Evolutionary conservation across 208 protist genomes (phyloP).

Genomic region (Leishmania gerbilli): DNA sequence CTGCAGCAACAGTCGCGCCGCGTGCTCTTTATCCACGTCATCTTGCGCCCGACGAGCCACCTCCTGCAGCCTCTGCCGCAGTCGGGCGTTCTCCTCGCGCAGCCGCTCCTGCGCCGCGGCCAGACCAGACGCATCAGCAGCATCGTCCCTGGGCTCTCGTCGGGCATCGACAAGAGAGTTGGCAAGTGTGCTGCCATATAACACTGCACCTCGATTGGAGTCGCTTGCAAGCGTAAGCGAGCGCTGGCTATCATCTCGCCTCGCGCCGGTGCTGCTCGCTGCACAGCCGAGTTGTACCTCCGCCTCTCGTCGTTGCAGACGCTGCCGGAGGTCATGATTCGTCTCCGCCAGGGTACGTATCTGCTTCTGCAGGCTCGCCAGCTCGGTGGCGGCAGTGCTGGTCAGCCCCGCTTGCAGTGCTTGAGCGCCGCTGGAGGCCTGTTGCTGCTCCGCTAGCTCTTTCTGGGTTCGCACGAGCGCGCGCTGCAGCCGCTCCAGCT

Average conservation of each 20-base stretch:
- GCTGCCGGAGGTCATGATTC: slow-evolving; percentile 24
- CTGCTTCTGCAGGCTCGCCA: slow-evolving; percentile 17
- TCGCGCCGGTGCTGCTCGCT: neutral
- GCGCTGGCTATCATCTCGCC: neutral
- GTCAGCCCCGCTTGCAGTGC: slow-evolving; percentile 1
- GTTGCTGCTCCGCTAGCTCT: slow-evolving; percentile 26
- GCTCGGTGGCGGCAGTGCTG: slow-evolving; percentile 2
- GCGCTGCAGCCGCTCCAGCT: slow-evolving; percentile 44
- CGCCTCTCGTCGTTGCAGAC: slow-evolving; percentile 5
- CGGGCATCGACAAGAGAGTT: neutral
- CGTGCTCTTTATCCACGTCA: slow-evolving; percentile 31
- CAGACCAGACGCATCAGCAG: neutral
- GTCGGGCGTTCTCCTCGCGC: slow-evolving; percentile 27
- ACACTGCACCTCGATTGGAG: neutral
- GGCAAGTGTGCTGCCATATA: neutral
- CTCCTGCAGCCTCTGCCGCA: slow-evolving; percentile 23
- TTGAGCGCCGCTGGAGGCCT: neutral
- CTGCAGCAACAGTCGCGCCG: slow-evolving; percentile 21
- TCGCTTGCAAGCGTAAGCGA: neutral
- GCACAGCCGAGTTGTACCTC: neutral
- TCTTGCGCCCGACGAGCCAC: slow-evolving; percentile 33
- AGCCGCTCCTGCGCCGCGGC: slow-evolving; percentile 14
- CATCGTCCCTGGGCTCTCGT: neutral
- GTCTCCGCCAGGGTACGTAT: slow-evolving; percentile 21
- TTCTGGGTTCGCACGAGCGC: slow-evolving; percentile 23